Evolutionary conservation across 306 rosid genomes (phyloP).

Genomic region (Prunus mume): DNA sequence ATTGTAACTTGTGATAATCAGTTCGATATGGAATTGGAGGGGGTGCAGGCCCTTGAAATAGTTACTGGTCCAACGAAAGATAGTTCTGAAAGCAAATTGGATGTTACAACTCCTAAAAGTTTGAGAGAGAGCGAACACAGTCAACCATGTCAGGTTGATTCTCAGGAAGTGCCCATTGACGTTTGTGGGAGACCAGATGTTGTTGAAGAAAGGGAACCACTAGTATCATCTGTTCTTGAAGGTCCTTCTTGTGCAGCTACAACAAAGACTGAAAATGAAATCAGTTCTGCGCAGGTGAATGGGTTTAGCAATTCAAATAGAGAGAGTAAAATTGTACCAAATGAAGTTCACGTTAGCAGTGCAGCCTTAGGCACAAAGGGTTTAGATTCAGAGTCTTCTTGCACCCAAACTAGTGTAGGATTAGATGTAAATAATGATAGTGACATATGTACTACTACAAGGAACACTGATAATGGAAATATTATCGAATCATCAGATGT

Average conservation of each 20-base stretch:
- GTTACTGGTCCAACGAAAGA: constrained; percentile 29
- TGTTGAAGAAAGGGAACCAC: constrained; percentile 41
- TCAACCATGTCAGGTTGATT: constrained; percentile 43
- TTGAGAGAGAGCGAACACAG: constrained; percentile 37
- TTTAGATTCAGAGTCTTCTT: constrained; percentile 59
- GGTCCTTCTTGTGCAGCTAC: constrained; percentile 43
- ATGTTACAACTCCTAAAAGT: constrained; percentile 35
- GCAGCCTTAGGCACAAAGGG: constrained; percentile 50
- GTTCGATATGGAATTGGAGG: constrained; percentile 48
- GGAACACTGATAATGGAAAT: constrained; percentile 49
- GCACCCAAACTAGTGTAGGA: constrained; percentile 63
- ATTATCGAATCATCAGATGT: constrained; percentile 43
- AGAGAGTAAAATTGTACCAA: constrained; percentile 47
- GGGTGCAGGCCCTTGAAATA: constrained; percentile 38
- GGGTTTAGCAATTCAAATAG: constrained; percentile 49
- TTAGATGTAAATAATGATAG: constrained; percentile 87
- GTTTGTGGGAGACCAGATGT: constrained; percentile 43
- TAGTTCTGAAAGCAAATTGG: constrained; percentile 54
- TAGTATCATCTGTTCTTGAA: constrained; percentile 40
- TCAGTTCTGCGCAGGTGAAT: constrained; percentile 57
- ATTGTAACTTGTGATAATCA: constrained; percentile 38
- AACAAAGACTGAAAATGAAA: constrained; percentile 44
- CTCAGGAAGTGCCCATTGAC: constrained; percentile 34
- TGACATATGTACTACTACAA: constrained; percentile 46
- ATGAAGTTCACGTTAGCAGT: constrained; percentile 63